Evolutionary conservation across 1,284 basidiomycete genomes (phyloP).

Genomic region (Mycena citricolor): DNA sequence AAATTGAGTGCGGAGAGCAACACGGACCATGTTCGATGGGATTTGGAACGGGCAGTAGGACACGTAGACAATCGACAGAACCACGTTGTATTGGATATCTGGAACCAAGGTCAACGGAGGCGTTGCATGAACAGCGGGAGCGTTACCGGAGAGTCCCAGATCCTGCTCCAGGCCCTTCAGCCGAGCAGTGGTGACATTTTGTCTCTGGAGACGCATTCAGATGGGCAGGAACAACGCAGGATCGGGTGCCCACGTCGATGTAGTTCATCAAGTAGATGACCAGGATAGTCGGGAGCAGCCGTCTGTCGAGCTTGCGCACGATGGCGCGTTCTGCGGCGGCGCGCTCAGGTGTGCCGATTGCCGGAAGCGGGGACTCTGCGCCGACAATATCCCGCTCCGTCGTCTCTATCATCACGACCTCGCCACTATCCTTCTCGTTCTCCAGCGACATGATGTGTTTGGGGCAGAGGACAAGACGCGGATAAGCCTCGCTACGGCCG

Average conservation of each 20-base stretch:
- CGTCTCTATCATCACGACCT: slow-evolving; percentile 4
- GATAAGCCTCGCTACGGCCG: slow-evolving; percentile 36
- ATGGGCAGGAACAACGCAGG: background rate
- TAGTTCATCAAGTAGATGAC: slow-evolving; percentile 70
- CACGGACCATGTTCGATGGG: slow-evolving; percentile 62
- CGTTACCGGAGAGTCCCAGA: slow-evolving; percentile 21
- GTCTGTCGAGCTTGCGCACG: slow-evolving; percentile 54
- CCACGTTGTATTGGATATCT: slow-evolving; percentile 60
- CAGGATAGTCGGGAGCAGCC: slow-evolving; percentile 60
- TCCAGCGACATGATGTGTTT: slow-evolving; percentile 30
- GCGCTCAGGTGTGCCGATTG: slow-evolving; percentile 16
- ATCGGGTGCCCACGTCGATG: slow-evolving; percentile 52
- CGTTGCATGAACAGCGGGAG: background rate
- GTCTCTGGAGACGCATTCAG: slow-evolving; percentile 13
- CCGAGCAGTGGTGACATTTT: slow-evolving; percentile 23
- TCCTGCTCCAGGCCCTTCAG: slow-evolving; percentile 25
- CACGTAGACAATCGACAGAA: slow-evolving; percentile 59
- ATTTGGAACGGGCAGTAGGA: slow-evolving; percentile 64
- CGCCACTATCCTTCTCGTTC: slow-evolving; percentile 13
- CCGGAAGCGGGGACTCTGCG: slow-evolving; percentile 28
- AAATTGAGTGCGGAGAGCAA: background rate
- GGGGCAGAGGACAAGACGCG: slow-evolving; percentile 55
- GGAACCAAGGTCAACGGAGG: background rate
- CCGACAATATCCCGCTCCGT: slow-evolving; percentile 32
- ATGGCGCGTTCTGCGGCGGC: slow-evolving; percentile 39